Base-by-base conservation (phyloP, 352 stramenopile genomes). In the Globisporangium alternatum region DNA sequence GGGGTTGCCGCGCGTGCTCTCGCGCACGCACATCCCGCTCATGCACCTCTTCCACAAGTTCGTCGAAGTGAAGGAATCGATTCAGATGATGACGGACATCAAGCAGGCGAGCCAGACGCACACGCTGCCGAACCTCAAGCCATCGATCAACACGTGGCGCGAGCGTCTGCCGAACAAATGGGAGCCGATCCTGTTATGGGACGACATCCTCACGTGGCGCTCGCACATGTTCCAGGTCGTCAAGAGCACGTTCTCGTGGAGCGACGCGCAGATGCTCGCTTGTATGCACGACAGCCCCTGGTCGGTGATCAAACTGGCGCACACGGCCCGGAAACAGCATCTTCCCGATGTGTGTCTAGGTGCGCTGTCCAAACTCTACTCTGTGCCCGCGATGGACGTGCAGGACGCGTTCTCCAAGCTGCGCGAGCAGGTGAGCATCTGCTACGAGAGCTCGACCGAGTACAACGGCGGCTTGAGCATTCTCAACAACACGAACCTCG, bases 101-200 rank as follows among this genome's bases (percentile, higher is more conserved):
- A 94, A 94, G 64, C 69, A 81, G 30, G 85, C 83, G n/a, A 95
- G 81, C 51, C 72, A 85, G 39, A 67, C 89, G 33, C 89, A 96
- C 59, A 89, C 86, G n/a, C 62, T 93, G 9, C 91, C 91, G 21
- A 96, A 98, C 55, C 77, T 98, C 37, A 97, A 97, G 66, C 83
- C 88, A 30, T 91, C 82, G 22, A 95, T 98, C 69, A 96, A 96
- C 76, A 97, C 89, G 55, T 98, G 93, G 93, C 76, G 91, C 48
- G 90, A 98, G 66, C 89, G 93, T 1, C 72, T 98, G 52, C 92
- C 92, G 9, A 98, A 98, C 73, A 96, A 96, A 69, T 97, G 92
- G 88, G 93, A 98, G 39, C 86, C 88, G 13, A 94, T 97, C 71
- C 69, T 96, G 59, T 69, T 97, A 12, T 98, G 93, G 93, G 92